A percentile compares a stretch with the other conserved stretches of the same genome.
Evolutionary conservation across 306 rosid genomes (phyloP).

Genomic region (Morella rubra): DNA sequence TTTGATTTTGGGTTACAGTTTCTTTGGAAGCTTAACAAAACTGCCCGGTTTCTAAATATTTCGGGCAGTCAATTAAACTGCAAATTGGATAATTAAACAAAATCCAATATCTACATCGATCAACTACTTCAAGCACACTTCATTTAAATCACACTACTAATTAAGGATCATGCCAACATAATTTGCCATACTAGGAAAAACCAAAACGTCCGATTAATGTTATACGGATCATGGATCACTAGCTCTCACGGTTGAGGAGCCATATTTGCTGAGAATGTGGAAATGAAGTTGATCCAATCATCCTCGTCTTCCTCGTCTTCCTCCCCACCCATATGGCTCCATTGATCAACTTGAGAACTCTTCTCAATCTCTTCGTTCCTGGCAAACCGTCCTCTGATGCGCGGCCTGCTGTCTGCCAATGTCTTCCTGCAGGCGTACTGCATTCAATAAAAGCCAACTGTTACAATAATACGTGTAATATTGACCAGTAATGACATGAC

Average conservation of each 20-base stretch:
- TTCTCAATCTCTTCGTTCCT: constrained; percentile 66
- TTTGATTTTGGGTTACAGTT: background rate
- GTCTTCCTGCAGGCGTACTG: constrained; percentile 94
- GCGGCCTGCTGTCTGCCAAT: constrained; percentile 90
- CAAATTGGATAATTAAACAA: constrained; percentile 31
- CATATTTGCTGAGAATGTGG: constrained; percentile 58
- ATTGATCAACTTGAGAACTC: constrained; percentile 39
- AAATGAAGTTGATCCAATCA: constrained; percentile 72
- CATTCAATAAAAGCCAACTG: constrained; percentile 5
- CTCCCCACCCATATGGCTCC: constrained; percentile 57
- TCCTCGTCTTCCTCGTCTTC: constrained; percentile 64
- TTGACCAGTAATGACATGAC: background rate
- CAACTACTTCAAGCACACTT: constrained; percentile 31
- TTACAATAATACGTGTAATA: background rate
- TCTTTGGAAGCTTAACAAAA: background rate
- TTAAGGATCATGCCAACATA: constrained; percentile 8
- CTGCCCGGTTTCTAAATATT: constrained; percentile 19
- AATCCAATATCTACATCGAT: constrained; percentile 35
- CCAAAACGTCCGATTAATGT: too few species aligned
- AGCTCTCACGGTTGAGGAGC: constrained; percentile 33
- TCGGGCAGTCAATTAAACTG: constrained; percentile 32
- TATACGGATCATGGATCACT: background rate
- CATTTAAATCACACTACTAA: constrained; percentile 21
- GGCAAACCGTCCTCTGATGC: constrained; percentile 83
- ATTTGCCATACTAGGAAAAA: constrained; percentile 6